phyloP scores from a whole-genome alignment of 495 filamentous ascomycete genomes.

The Cercophora scortea region DNA sequence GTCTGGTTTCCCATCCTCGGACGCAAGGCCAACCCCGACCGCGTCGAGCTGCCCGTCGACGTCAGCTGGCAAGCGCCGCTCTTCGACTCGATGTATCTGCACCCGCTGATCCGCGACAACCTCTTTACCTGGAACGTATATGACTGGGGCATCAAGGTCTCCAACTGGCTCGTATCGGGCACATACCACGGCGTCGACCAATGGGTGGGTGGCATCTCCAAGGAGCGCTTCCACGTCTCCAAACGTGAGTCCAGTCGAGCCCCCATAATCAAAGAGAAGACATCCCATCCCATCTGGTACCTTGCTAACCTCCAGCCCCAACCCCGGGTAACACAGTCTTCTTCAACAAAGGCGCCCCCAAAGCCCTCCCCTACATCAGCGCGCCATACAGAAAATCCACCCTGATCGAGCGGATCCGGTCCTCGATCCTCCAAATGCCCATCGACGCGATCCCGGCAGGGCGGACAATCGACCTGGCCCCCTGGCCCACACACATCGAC shows the following conservation, averaged over 20 bases:
- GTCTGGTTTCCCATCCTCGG: constrained; percentile 22
- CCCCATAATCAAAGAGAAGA: too few relatives aligned
- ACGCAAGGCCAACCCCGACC: constrained; percentile 17
- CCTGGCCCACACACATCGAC: constrained; percentile 24
- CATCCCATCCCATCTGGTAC: background rate
- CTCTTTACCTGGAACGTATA: constrained; percentile 31
- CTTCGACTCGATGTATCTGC: constrained; percentile 41
- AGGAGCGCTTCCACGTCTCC: constrained; percentile 13
- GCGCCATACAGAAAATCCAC: constrained; percentile 20
- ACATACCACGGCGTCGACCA: constrained; percentile 29
- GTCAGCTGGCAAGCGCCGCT: constrained; percentile 28
- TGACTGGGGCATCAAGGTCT: constrained; percentile 27
- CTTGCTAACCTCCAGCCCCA: background rate
- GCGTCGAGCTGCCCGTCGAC: constrained; percentile 34
- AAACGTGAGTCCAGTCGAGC: constrained; percentile 10
- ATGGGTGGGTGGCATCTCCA: constrained; percentile 28
- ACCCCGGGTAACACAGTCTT: constrained; percentile 17
- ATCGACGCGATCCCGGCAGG: constrained; percentile 10
- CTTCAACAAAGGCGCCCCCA: constrained; percentile 30
- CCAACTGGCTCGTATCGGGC: constrained; percentile 30
- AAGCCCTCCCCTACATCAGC: constrained; percentile 32
- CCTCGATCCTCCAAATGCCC: constrained; percentile 22
- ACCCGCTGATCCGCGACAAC: constrained; percentile 28
- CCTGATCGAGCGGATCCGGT: constrained; percentile 14
- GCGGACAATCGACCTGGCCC: constrained; percentile 28